Evolutionary conservation across 768 basidiomycete species (phyloP), one percentile per base, ranked within the genome.

Genomic region (Tylopilus rubrobrunneus): DNA sequence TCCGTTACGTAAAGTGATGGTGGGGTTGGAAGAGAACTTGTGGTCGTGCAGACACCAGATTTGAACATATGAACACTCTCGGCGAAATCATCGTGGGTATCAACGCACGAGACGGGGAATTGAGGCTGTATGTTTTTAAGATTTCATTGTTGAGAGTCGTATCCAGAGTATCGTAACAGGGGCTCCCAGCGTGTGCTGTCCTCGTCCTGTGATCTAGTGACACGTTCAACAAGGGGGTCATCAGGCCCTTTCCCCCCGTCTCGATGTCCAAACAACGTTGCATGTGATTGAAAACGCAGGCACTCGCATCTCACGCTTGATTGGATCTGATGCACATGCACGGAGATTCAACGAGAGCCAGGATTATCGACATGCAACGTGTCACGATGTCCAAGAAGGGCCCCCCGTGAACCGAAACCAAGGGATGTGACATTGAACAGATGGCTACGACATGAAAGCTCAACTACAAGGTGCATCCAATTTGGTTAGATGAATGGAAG

Each of bases 401-500:
- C 15, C 45, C 23, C 45, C 19, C 21, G 12, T 12, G 19, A 33
- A 50, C 45, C 42, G 27, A 46, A 45, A 49, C 34, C n/a, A 44
- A 54, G 29, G 46, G 40, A 55, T 25, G 25, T 10, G 37, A 21
- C 28, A 5, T 25, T 25, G 55, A 33, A n/a, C 27, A 19, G 29
- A 51, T 51, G 7, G 45, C 21, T 23, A 11, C 21, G 11, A 39
- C 28, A 27, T 21, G 36, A 27, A 46, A 19, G 27, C 8, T 8
- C 29, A 48, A 48, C 27, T 36, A 29, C 33, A 45, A 55, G 42
- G 55, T 23, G 25, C 36, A 27, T 53, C 51, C 1, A 1, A 64
- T 67, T 53, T 67, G 54, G 65, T 53, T 65, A 65, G 44, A 65
- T 61, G 55, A 52, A 48, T 5, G 31, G 45, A 34, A 27, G 46